A percentile compares a stretch with the other conserved stretches of the same genome.
Evolutionary conservation across 169 alveolate species (phyloP).

Genomic region (Cryptosporidium parvum): DNA sequence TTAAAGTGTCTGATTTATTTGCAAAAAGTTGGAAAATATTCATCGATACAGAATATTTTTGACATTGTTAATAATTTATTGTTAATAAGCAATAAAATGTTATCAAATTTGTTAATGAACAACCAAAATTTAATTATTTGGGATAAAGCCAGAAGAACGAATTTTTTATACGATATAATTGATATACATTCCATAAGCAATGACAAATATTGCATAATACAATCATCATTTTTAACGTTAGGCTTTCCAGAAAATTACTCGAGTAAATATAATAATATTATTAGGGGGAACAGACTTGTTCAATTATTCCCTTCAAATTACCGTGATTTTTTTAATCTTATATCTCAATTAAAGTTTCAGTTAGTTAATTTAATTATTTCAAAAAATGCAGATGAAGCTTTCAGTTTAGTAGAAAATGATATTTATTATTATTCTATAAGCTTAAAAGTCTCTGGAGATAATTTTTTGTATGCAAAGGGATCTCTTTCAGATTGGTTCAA

Average conservation of each 20-base stretch:
- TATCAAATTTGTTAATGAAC: slow-evolving; percentile 33
- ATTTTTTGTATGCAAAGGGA: not conserved
- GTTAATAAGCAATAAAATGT: slow-evolving; percentile 10
- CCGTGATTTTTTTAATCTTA: slow-evolving; percentile 29
- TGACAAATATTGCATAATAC: slow-evolving; percentile 48
- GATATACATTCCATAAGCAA: slow-evolving; percentile 19
- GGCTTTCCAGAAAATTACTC: slow-evolving; percentile 42
- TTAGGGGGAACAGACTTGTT: slow-evolving; percentile 4
- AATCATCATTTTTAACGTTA: slow-evolving; percentile 5
- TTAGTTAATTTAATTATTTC: slow-evolving; percentile 14
- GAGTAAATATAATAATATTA: not conserved
- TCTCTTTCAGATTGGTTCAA: not conserved
- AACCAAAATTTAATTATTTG: slow-evolving; percentile 62
- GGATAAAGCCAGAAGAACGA: slow-evolving; percentile 56
- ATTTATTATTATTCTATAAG: not conserved
- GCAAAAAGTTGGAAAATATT: slow-evolving; percentile 48
- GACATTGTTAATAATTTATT: slow-evolving; percentile 69
- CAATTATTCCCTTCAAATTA: slow-evolving; percentile 41
- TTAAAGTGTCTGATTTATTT: slow-evolving; percentile 76
- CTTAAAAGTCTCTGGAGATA: not conserved
- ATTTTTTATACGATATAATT: slow-evolving; percentile 21
- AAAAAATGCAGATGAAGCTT: not conserved
- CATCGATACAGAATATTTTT: slow-evolving; percentile 31
- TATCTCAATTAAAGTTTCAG: slow-evolving; percentile 42
- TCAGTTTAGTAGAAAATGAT: not conserved